phyloP scores from a whole-genome alignment of 768 basidiomycete genomes.

The Amanita subjunquillea region DNA sequence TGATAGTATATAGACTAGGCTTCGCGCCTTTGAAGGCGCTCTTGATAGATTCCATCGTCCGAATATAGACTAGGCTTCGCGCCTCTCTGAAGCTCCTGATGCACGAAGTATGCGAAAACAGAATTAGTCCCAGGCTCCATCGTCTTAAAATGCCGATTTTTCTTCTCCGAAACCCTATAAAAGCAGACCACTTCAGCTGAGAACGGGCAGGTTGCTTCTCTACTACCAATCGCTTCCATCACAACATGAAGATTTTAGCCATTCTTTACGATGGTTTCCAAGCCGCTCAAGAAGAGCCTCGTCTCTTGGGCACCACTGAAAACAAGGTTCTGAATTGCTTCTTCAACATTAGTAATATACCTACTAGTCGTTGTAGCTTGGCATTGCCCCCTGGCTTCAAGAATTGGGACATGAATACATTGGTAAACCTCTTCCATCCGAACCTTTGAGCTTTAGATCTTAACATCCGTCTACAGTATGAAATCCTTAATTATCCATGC shows the following conservation, averaged over 20 bases:
- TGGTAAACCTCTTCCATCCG: conserved; percentile 27
- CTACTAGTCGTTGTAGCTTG: conserved; percentile 38
- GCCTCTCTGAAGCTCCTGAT: too few species aligned
- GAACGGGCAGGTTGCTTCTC: background rate
- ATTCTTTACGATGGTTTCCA: conserved; percentile 63
- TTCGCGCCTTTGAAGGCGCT: too few species aligned
- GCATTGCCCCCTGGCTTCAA: conserved; percentile 58
- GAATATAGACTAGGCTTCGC: too few species aligned
- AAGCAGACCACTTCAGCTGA: background rate
- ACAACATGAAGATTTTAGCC: conserved; percentile 45
- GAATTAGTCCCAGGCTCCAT: too few species aligned
- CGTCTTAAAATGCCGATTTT: background rate
- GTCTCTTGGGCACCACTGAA: conserved; percentile 72
- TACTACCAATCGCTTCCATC: background rate
- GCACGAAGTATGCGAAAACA: too few species aligned
- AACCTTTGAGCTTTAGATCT: conserved; percentile 1
- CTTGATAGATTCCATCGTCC: too few species aligned
- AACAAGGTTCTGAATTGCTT: conserved; percentile 43
- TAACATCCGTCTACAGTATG: background rate
- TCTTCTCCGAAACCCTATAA: conserved; percentile 3
- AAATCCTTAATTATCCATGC: background rate
- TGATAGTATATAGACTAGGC: too few species aligned
- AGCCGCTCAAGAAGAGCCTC: conserved; percentile 58
- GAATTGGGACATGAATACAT: conserved; percentile 68
- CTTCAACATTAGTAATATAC: background rate